These are phyloP conservation scores for Apocynum venetum DNA, from an alignment of 257 asterid genomes.

Conservation along the genomic window DNA sequence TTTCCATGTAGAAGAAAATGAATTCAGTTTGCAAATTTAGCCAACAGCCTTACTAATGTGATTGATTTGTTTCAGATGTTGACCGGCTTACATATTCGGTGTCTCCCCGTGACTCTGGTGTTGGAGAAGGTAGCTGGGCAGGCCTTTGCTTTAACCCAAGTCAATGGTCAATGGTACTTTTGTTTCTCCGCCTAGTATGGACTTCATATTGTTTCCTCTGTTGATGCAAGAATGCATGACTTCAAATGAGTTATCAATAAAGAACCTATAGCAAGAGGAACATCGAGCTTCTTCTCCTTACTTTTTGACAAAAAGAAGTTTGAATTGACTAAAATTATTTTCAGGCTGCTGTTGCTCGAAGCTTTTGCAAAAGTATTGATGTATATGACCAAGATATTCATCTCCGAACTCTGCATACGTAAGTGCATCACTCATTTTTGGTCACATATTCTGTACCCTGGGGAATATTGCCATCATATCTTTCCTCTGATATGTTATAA, in stretches of 20 bases:
- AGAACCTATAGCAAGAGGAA: not conserved
- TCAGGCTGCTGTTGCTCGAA: slow-evolving; percentile 86
- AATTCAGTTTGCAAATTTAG: slow-evolving; percentile 3
- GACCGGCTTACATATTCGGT: slow-evolving; percentile 64
- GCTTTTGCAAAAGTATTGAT: slow-evolving; percentile 79
- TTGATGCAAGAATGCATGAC: not conserved
- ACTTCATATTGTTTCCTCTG: not conserved
- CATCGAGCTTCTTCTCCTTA: not conserved
- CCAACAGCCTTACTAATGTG: slow-evolving; percentile 5
- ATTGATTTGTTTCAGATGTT: slow-evolving; percentile 38
- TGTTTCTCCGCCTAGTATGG: slow-evolving; percentile 7
- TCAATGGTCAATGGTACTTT: slow-evolving; percentile 70
- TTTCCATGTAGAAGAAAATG: not conserved
- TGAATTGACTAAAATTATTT: slow-evolving; percentile 15
- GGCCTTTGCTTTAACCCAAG: slow-evolving; percentile 83
- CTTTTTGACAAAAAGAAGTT: not conserved
- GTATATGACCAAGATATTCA: slow-evolving; percentile 92
- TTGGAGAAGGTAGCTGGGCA: slow-evolving; percentile 95
- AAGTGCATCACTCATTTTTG: slow-evolving; percentile 32
- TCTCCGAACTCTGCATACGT: slow-evolving; percentile 75
- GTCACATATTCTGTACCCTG: not conserved
- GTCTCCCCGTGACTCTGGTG: slow-evolving; percentile 73
- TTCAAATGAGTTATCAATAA: not conserved
- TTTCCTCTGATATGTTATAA: not conserved
- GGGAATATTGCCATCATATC: not conserved